Base-by-base conservation (phyloP, 208 protist genomes). In the Entamoeba histolytica region DNA sequence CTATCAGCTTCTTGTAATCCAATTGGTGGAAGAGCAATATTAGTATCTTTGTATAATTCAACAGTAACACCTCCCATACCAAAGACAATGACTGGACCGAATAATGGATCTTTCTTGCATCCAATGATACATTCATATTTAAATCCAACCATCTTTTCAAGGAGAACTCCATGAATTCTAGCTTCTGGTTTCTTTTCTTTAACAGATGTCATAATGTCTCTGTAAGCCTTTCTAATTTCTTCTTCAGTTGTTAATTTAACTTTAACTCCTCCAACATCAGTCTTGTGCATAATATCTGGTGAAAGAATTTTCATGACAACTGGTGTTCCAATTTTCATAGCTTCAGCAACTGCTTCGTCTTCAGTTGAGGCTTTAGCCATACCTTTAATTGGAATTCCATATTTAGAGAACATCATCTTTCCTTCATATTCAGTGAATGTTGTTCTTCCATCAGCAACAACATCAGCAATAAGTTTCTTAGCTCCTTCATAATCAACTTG, bases 271-370 rank as follows among this genome's bases (percentile, higher is more conserved):
- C 94, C 94, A 49, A 94, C 93, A 91, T 95, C 94, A 91, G 93
- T 92, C 52, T 95, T 95, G 91, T 95, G 94, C 39, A 93, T 95
- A 93, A 95, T 95, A 31, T 93, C 69, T 35, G 92, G 49, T 47
- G 94, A 95, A 47, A 94, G 92, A 69, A 95, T 93, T 49, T 95
- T 95, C 31, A 95, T 91, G 51, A 95, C 94, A 92, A 95, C 87
- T 17, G 94, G 94, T 44, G 51, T 95, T 7, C 92, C 94, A 6
- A 95, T 55, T 35, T 95, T 93, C 1, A 49, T 61, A 49, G 94
- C 94, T n/a, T 23, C 39, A 10, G 6, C 91, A 57, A 49, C 94
- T 49, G 94, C 94, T 91, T 95, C 92, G 17, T 92, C 94, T 28
- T 69, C n/a, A 91, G 52, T 93, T 4, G n/a, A n/a, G 7, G 94